Percentiles rank a stretch among this genome's conserved stretches.
Evolutionary conservation across 2,329 filamentous ascomycete genomes (phyloP).

Genomic region (Truncatella angustata): DNA sequence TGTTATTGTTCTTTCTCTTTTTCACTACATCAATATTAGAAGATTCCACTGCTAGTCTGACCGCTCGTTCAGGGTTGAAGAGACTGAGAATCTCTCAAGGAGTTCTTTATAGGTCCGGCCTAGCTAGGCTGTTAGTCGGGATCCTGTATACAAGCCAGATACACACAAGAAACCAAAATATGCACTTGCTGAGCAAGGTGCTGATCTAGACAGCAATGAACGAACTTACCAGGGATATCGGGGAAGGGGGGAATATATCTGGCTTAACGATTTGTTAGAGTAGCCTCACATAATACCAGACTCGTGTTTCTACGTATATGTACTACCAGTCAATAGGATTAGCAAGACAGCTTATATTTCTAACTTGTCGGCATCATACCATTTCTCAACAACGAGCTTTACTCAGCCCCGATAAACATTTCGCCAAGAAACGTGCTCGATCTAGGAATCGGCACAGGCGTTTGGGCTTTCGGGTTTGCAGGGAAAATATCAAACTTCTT

Average conservation of each 20-base stretch:
- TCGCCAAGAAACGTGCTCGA: not conserved
- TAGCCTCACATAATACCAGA: no score
- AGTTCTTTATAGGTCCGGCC: no score
- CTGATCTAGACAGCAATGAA: not conserved
- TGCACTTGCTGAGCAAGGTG: not conserved
- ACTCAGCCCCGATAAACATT: not conserved
- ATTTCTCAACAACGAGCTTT: not conserved
- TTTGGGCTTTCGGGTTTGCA: not conserved
- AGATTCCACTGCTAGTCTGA: no score
- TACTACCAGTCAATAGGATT: not conserved
- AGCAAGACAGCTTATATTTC: conserved; percentile 1
- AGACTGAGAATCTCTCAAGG: no score
- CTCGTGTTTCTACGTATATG: no score
- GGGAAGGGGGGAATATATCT: conserved; percentile 6
- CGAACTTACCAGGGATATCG: conserved; percentile 7
- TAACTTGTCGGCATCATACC: not conserved
- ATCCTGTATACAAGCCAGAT: no score
- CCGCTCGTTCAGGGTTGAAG: no score
- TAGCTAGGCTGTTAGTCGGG: no score
- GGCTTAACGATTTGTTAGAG: conserved; percentile 5
- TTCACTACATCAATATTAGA: no score
- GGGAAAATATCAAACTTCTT: not conserved
- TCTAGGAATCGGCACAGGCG: not conserved
- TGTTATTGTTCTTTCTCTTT: no score
- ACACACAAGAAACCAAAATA: no score